Percentiles rank a stretch among this genome's conserved stretches.
Evolutionary conservation across 164 flowering plant genomes (phyloP).

Genomic region (Vitis amurensis): DNA sequence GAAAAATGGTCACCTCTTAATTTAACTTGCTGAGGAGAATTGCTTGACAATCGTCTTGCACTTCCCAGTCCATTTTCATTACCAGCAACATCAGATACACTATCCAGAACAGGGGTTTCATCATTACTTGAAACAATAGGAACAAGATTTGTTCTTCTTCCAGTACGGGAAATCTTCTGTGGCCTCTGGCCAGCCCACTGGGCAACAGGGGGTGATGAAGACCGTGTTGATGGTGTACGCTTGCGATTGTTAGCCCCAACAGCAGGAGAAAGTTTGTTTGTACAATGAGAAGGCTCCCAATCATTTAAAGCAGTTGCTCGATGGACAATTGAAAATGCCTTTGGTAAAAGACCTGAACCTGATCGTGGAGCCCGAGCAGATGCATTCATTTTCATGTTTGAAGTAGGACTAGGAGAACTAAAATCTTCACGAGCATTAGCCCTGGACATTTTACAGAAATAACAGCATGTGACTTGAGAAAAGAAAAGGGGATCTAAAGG

Average conservation of each 20-base stretch:
- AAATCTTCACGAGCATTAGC: slow-evolving; percentile 56
- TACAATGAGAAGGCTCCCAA: slow-evolving; percentile 64
- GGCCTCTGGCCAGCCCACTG: slow-evolving; percentile 86
- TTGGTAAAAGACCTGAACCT: slow-evolving; percentile 50
- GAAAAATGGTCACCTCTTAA: slow-evolving; percentile 54
- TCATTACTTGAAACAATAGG: slow-evolving; percentile 63
- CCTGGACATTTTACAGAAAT: slow-evolving; percentile 33
- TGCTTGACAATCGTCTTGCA: slow-evolving; percentile 39
- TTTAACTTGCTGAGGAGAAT: slow-evolving; percentile 63
- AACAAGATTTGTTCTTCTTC: slow-evolving; percentile 67
- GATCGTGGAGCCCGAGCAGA: slow-evolving; percentile 74
- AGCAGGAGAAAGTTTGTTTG: slow-evolving; percentile 52
- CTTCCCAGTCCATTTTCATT: slow-evolving; percentile 49
- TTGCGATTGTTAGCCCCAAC: slow-evolving; percentile 64
- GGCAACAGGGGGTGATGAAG: slow-evolving; percentile 83
- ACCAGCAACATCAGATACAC: slow-evolving; percentile 43
- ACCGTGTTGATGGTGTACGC: slow-evolving; percentile 56
- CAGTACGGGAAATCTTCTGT: slow-evolving; percentile 75
- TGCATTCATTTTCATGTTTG: slow-evolving; percentile 53
- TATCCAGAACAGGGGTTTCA: slow-evolving; percentile 51
- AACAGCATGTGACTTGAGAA: not conserved
- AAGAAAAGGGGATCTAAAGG: not conserved
- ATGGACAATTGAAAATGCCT: slow-evolving; percentile 51
- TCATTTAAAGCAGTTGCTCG: slow-evolving; percentile 53
- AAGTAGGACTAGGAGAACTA: slow-evolving; percentile 58